Evolutionary conservation across 2,329 filamentous ascomycete genomes (phyloP), one percentile per base, ranked within the genome.

Genomic region (Penicillium sp.): DNA sequence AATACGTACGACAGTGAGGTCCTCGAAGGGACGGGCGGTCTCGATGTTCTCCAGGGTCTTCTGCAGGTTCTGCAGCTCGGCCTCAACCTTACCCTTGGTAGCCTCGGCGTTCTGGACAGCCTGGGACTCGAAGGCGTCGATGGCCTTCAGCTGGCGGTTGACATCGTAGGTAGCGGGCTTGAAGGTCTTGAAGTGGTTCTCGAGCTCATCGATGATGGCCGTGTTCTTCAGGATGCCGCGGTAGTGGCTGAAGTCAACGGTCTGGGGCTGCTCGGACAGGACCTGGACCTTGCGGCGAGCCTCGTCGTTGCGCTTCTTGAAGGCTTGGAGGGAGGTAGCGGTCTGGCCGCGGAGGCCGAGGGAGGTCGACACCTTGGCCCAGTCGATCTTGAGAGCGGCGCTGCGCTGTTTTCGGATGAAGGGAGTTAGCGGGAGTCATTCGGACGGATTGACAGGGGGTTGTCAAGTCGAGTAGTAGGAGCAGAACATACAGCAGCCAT

Each of bases 281-380:
- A 86, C 72, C 79, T 89, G 87, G 62, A 99, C 85, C 82, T 93
- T 93, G 83, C 94, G 93, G 81, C 93, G 93, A 76, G 91, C 93
- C 78, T 97, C 93, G 77, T 99, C 94, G 85, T 97, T 97, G 82
- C 94, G 93, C 88, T 96, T 94, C 87, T 99, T 99, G 89, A 99
- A 99, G 67, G 91, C 86, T 78, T 93, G 89, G 62, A 99, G 91
- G 62, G 93, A 89, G 72, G 89, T 82, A 69, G 91, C 93, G 69
- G 94, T 99, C 83, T 92, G 90, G 78, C 94, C 94, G 79, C 91
- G 91, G 79, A 99, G 91, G 78, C 93, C 93, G 73, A 99, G 92
- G 75, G 93, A 96, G 81, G 86, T 87, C 81, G 89, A 89, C 75
- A 99, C 87, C 83, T 96, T 94, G 82, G 87, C 87, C 94, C 94